These are phyloP conservation scores for Ascobolus immersus DNA, from an alignment of 495 filamentous ascomycete genomes.

Conservation along the genomic window DNA sequence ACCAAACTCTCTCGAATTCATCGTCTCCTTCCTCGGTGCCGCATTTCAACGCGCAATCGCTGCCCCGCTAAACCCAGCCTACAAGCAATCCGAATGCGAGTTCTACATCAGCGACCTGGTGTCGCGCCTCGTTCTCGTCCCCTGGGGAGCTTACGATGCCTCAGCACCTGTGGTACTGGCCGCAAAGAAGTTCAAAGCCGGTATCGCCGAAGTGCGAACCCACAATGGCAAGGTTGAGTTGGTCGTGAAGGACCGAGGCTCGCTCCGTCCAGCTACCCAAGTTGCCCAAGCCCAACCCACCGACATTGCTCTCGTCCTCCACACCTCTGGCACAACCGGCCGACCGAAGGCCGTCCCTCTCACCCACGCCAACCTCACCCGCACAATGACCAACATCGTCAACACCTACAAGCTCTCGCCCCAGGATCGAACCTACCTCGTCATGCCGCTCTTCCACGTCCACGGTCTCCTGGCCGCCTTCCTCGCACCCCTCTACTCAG, in stretches of 20 bases:
- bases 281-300: conserved; percentile 33
- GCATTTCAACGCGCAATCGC: conserved; percentile 56
- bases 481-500: conserved; percentile 43
- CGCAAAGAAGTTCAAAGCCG: conserved; percentile 46
- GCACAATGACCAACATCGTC: conserved; percentile 54
- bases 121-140: conserved; percentile 46
- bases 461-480: conserved; percentile 61
- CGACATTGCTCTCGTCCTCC: conserved; percentile 44
- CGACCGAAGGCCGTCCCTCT: conserved; percentile 61
- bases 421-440: conserved; percentile 51
- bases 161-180: conserved; percentile 44
- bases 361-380: conserved; percentile 51
- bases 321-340: conserved; percentile 59
- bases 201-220: conserved; percentile 62
- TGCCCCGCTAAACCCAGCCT: conserved; percentile 56
- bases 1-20: conserved; percentile 58
- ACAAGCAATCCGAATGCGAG: conserved; percentile 70
- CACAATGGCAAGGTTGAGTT: conserved; percentile 39
- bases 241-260: conserved; percentile 40
- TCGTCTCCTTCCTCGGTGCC: conserved; percentile 53
- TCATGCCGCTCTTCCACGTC: conserved; percentile 80
- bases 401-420: conserved; percentile 42
- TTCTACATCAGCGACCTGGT: conserved; percentile 71
- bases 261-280: conserved; percentile 13
- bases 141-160: conserved; percentile 34